Conservation (phyloP, 2,329 filamentous ascomycete genomes). For the Colletotrichum neosansevieriae region DNA sequence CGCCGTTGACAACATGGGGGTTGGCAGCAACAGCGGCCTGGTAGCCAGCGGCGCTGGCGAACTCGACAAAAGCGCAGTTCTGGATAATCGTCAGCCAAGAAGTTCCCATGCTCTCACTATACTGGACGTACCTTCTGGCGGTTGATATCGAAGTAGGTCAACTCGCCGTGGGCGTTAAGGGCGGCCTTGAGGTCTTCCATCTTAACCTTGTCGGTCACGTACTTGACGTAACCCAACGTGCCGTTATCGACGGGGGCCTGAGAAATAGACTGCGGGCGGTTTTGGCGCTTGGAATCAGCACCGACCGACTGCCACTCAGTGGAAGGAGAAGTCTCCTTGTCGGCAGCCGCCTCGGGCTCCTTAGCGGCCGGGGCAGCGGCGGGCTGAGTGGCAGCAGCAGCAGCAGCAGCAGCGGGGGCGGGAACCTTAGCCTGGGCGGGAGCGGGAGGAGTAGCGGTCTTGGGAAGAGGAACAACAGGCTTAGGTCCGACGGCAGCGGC, state of each 20-base stretch:
- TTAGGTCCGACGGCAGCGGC: constrained; percentile 67
- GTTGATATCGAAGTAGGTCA: constrained; percentile 82
- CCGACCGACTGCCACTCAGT: constrained; percentile 91
- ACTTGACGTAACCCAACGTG: constrained; percentile 92
- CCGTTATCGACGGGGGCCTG: constrained; percentile 73
- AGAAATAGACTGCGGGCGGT: constrained; percentile 76
- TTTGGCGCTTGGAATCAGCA: constrained; percentile 86
- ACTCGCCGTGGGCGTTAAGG: constrained; percentile 78
- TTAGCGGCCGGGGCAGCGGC: constrained; percentile 55
- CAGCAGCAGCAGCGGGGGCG: constrained; percentile 63
- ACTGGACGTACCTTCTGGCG: constrained; percentile 77
- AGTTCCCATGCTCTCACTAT: background rate
- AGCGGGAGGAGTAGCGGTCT: constrained; percentile 67
- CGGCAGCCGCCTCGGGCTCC: constrained; percentile 51
- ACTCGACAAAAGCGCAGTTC: constrained; percentile 99
- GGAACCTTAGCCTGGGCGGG: constrained; percentile 65
- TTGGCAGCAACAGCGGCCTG: constrained; percentile 85
- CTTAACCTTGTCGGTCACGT: constrained; percentile 90
- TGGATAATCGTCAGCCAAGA: constrained; percentile 54
- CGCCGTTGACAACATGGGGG: constrained; percentile 85
- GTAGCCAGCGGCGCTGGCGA: constrained; percentile 83
- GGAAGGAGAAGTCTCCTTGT: constrained; percentile 63
- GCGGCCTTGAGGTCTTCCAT: constrained; percentile 77
- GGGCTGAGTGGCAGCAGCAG: constrained; percentile 50
- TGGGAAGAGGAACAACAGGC: constrained; percentile 66